Percentiles rank a stretch among this genome's conserved stretches.
Conservation (phyloP, 192 early-diverging fungal genomes). For the Backusella morwellensis region DNA sequence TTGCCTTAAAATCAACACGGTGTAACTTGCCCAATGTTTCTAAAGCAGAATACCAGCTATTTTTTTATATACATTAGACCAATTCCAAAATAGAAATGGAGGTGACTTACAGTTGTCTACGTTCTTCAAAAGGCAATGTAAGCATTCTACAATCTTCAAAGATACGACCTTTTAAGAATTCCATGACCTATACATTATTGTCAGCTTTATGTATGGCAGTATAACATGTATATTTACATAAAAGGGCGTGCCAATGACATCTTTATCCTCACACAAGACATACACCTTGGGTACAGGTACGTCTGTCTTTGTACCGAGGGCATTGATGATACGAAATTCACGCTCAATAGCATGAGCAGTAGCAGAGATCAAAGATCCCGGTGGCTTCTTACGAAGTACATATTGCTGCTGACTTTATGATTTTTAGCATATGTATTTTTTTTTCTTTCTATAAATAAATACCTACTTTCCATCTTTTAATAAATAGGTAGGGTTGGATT, state of each 20-base stretch:
- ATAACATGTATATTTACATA: constrained; percentile 52
- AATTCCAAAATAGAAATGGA: neutral
- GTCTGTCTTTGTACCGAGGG: constrained; percentile 66
- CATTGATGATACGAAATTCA: constrained; percentile 80
- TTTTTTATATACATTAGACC: neutral
- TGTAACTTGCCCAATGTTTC: constrained; percentile 81
- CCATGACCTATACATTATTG: constrained; percentile 64
- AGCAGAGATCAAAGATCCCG: constrained; percentile 77
- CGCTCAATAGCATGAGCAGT: constrained; percentile 94
- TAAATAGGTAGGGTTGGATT: constrained; percentile 94
- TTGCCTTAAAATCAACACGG: constrained; percentile 55
- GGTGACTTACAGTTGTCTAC: constrained; percentile 44
- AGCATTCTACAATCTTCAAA: constrained; percentile 65
- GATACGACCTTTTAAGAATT: constrained; percentile 90
- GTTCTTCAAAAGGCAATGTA: constrained; percentile 51
- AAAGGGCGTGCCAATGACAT: constrained; percentile 88
- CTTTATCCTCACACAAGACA: constrained; percentile 82
- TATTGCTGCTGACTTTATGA: constrained; percentile 54
- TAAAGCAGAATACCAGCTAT: constrained; percentile 69
- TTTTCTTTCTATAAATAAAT: neutral
- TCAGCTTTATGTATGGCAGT: neutral
- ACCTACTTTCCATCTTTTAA: constrained; percentile 67
- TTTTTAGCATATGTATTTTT: neutral
- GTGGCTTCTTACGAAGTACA: constrained; percentile 93
- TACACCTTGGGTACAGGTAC: constrained; percentile 92